Evolutionary conservation across 768 basidiomycete genomes (phyloP).

Genomic region (Vararia minispora): DNA sequence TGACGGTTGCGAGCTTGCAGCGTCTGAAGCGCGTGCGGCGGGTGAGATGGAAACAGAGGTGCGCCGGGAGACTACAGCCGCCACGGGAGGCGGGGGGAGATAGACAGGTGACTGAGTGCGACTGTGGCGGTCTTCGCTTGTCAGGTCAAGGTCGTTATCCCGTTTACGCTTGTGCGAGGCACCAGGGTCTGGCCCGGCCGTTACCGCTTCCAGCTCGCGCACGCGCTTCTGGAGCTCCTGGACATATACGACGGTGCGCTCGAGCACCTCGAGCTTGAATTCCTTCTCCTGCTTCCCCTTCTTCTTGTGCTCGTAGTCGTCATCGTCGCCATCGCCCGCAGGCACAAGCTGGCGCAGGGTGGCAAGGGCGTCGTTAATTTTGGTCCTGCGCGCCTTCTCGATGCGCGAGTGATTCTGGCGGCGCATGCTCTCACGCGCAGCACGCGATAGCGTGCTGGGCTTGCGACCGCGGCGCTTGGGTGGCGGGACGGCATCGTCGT

Average conservation of each 20-base stretch:
- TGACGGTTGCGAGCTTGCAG: background rate
- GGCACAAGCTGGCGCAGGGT: slow-evolving; percentile 74
- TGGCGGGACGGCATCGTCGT: slow-evolving; percentile 16
- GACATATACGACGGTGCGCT: slow-evolving; percentile 12
- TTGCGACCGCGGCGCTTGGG: slow-evolving; percentile 62
- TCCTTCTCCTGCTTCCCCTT: slow-evolving; percentile 12
- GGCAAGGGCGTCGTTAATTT: slow-evolving; percentile 87
- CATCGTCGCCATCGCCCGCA: slow-evolving; percentile 14
- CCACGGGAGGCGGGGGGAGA: no score
- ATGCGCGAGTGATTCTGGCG: slow-evolving; percentile 94
- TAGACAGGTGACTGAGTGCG: no score
- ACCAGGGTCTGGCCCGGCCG: no score
- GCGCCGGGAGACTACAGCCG: no score
- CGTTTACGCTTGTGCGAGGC: no score
- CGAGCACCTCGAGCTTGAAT: slow-evolving; percentile 15
- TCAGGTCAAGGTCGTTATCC: no score
- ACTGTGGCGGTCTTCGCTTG: slow-evolving; percentile 5
- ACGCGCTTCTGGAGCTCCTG: slow-evolving; percentile 14
- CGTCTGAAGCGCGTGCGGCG: background rate
- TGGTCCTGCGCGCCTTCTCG: slow-evolving; percentile 86
- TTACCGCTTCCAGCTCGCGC: slow-evolving; percentile 9
- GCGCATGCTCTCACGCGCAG: slow-evolving; percentile 75
- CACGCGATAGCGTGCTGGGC: slow-evolving; percentile 60
- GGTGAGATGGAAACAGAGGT: no score
- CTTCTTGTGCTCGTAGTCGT: slow-evolving; percentile 5